Evolutionary conservation across 306 rosid species (phyloP).

Genomic region (Coriaria nepalensis): DNA sequence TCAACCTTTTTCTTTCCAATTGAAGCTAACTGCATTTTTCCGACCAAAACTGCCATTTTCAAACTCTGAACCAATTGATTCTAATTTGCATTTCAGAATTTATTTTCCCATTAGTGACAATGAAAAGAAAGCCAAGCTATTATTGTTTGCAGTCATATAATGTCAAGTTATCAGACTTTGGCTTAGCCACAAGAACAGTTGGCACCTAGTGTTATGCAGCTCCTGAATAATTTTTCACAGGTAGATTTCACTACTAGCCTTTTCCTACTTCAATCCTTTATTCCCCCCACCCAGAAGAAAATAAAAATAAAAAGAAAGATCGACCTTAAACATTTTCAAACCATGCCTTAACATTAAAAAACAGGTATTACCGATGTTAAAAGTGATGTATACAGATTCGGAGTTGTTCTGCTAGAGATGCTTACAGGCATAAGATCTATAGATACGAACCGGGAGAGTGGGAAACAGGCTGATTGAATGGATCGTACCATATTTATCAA

Average conservation of each 20-base stretch:
- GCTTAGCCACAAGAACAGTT: conserved; percentile 91
- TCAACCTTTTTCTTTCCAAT: no score
- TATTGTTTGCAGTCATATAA: conserved; percentile 50
- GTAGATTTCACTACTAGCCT: conserved; percentile 12
- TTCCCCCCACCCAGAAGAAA: no score
- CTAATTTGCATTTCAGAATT: no score
- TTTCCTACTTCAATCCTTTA: no score
- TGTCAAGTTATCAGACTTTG: conserved; percentile 93
- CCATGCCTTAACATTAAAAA: neutral
- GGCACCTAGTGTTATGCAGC: conserved; percentile 97
- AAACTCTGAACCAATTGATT: no score
- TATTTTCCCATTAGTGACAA: no score
- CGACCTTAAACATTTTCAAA: neutral
- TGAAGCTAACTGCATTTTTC: no score
- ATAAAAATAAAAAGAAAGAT: neutral
- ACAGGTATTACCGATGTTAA: conserved; percentile 79
- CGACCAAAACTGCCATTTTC: no score
- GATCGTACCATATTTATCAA: conserved; percentile 58
- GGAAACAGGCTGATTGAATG: conserved; percentile 58
- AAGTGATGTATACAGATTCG: conserved; percentile 88
- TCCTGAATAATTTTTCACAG: conserved; percentile 86
- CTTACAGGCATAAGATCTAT: conserved; percentile 61
- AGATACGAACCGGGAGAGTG: conserved; percentile 57
- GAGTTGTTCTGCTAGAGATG: conserved; percentile 83
- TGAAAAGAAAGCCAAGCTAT: no score